phyloP scores from a whole-genome alignment of 2,329 filamentous ascomycete species.

The Trichophyton mentagrophytes region DNA sequence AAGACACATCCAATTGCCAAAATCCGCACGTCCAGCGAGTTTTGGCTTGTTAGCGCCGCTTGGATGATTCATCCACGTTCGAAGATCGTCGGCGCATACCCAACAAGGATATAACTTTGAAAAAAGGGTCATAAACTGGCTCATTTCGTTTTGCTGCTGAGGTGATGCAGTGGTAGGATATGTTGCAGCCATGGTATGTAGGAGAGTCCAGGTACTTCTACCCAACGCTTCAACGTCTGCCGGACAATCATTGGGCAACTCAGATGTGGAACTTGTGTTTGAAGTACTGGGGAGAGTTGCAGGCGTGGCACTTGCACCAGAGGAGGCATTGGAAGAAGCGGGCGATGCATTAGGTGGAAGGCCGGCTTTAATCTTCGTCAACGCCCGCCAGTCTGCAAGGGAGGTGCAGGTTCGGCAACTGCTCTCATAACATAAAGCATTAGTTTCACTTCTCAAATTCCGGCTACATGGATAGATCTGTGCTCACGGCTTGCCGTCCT shows the following conservation, averaged over 20 bases:
- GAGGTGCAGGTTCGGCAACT: conserved; percentile 40
- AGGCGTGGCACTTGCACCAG: conserved; percentile 13
- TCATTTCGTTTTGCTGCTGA: conserved; percentile 61
- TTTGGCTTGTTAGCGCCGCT: conserved; percentile 48
- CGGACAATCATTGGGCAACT: conserved; percentile 57
- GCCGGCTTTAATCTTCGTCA: conserved; percentile 29
- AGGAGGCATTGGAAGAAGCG: conserved; percentile 20
- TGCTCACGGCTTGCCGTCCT: conserved; percentile 39
- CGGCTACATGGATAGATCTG: neutral
- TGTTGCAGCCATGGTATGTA: conserved; percentile 78
- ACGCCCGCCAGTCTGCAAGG: conserved; percentile 33
- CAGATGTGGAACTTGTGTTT: conserved; percentile 16
- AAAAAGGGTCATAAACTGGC: conserved; percentile 66
- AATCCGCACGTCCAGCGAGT: conserved; percentile 38
- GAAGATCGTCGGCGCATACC: conserved; percentile 88
- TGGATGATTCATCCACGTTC: conserved; percentile 57
- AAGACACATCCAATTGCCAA: conserved; percentile 40
- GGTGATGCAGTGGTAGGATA: conserved; percentile 62
- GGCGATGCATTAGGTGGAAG: conserved; percentile 14
- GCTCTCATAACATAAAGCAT: neutral
- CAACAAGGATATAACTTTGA: conserved; percentile 87
- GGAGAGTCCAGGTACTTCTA: conserved; percentile 79
- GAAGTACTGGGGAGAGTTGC: neutral
- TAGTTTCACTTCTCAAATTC: neutral
- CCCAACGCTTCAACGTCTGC: conserved; percentile 81